Conservation (phyloP, 2,329 filamentous ascomycete genomes). For the Pseudopyrenochaeta lycopersici region DNA sequence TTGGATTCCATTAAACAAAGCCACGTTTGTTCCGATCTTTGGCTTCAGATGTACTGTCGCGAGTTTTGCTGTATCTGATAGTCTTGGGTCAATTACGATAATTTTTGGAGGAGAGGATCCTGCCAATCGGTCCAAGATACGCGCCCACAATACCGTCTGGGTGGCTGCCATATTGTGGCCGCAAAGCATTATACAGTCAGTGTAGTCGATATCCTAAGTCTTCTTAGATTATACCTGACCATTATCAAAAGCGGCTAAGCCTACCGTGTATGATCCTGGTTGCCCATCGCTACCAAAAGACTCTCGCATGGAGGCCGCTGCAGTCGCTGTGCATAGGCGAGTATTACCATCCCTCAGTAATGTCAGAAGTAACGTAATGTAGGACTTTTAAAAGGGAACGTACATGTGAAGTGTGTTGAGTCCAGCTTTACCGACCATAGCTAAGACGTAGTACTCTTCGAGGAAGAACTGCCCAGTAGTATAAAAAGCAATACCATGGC, state of each 20-base stretch:
- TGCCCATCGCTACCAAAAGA: conserved; percentile 11
- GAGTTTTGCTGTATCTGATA: conserved; percentile 13
- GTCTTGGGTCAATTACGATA: conserved; percentile 10
- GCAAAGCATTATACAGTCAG: conserved; percentile 10
- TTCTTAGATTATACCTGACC: no score
- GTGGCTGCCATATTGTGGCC: conserved; percentile 15
- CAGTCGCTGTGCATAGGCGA: conserved; percentile 10
- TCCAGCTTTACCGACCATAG: conserved; percentile 12
- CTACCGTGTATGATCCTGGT: conserved; percentile 8
- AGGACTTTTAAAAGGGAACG: no score
- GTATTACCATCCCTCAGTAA: conserved; percentile 8
- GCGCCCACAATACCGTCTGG: conserved; percentile 8
- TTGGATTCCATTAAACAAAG: conserved; percentile 12
- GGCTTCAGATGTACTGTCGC: conserved; percentile 13
- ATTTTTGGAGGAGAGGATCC: conserved; percentile 11
- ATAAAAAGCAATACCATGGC: conserved; percentile 5
- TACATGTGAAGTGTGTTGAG: conserved; percentile 12
- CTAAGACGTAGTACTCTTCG: conserved; percentile 13
- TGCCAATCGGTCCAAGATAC: conserved; percentile 8
- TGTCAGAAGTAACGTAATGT: no score
- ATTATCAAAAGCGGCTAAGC: no score
- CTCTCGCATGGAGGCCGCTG: conserved; percentile 13
- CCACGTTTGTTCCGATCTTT: conserved; percentile 14
- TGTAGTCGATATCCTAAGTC: conserved; percentile 9
- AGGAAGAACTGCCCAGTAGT: conserved; percentile 12